Evolutionary conservation across 441 rosid genomes (phyloP), one percentile per base, ranked within the genome.

Genomic region (Capsella rubella): DNA sequence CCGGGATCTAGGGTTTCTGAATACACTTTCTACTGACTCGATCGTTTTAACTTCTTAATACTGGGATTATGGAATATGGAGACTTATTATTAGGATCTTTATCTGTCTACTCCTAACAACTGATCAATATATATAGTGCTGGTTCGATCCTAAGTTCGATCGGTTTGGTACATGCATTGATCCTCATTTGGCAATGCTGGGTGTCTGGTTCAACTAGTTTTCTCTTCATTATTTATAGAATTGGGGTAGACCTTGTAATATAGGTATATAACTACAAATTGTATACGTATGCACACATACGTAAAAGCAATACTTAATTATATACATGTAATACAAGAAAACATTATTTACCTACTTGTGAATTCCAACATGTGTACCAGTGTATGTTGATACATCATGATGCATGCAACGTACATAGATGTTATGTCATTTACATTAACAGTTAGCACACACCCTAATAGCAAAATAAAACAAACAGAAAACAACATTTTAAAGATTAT

Each of bases 401-500:
- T 62, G 16, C 78, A 74, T 50, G 78, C 68, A 67, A 74, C 63
- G 68, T 59, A 74, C 47, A 67, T 1, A 31, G 50, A 66, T 27
- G 11, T 9, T 29, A 34, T 55, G 67, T 58, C 66, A 59, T 12
- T 27, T 43, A 72, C 40, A 45, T 12, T 64, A 10, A 56, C 27
- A 15, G 31, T 21, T 49, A 25, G 60, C 59, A 47, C 42, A 56
- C 59, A 39, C 35, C 28, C 53, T 37, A 37, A 16, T 54, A 35
- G 40, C 21, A 47, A 29, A 29, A 12, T 37, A 49, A 16, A 40
- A 49, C 46, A 57, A 46, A 15, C 31, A 31, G 42, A 21, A 31
- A 29, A 3, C 5, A 66, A 39, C 13, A 57, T 46, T 49, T 39
- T 2, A 4, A 16, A 34, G 1, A 28, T n/a, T 18, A 2, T 39